Conservation (phyloP, 2,329 filamentous ascomycete species). For the Trichoderma sp. region DNA sequence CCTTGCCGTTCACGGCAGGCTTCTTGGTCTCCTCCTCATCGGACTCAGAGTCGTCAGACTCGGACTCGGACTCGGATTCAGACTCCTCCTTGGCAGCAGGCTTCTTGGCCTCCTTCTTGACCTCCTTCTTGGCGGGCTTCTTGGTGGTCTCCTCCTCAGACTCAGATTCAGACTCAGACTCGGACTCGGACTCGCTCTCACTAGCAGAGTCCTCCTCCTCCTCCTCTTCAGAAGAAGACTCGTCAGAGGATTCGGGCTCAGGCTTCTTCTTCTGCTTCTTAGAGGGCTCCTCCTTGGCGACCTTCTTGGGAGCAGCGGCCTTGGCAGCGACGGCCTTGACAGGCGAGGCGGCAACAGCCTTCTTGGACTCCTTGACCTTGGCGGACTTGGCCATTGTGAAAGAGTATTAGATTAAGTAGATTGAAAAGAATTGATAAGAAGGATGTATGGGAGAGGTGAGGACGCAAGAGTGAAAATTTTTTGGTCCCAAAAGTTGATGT, state of each 20-base stretch:
- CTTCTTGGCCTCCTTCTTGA: slow-evolving; percentile 36
- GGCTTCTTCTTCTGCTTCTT: slow-evolving; percentile 50
- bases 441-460: background rate
- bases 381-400: slow-evolving; percentile 63
- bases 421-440: background rate
- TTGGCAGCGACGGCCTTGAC: slow-evolving; percentile 68
- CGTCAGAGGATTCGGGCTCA: slow-evolving; percentile 40
- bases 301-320: slow-evolving; percentile 52
- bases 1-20: slow-evolving; percentile 33
- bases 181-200: slow-evolving; percentile 25
- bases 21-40: slow-evolving; percentile 31
- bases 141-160: slow-evolving; percentile 22
- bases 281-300: slow-evolving; percentile 41
- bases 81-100: slow-evolving; percentile 29
- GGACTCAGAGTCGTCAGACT: slow-evolving; percentile 32
- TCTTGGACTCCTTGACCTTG: slow-evolving; percentile 56
- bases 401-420: slow-evolving; percentile 10
- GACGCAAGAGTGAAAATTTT: slow-evolving; percentile 21
- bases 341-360: slow-evolving; percentile 49
- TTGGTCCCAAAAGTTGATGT: slow-evolving; percentile 21
- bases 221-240: slow-evolving; percentile 34
- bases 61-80: slow-evolving; percentile 32
- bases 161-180: slow-evolving; percentile 25
- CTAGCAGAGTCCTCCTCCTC: slow-evolving; percentile 37
- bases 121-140: slow-evolving; percentile 27